A percentile compares a stretch with the other conserved stretches of the same genome.
Evolutionary conservation across 2,329 filamentous ascomycete species (phyloP).

Genomic region (Graphilbum ipis-grandicollis): DNA sequence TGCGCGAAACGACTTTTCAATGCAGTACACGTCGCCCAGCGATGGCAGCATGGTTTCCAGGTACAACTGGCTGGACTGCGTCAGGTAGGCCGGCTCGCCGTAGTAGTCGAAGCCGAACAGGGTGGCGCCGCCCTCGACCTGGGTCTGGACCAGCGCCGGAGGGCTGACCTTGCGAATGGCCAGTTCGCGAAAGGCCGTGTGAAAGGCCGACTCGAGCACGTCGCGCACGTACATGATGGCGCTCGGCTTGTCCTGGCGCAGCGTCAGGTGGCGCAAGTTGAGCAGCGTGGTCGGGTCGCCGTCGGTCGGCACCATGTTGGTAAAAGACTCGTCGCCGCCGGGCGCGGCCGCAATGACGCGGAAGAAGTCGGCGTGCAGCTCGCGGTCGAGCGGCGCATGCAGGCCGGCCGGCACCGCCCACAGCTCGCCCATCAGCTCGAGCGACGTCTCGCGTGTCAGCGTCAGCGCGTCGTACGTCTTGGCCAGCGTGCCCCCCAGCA

Average conservation of each 20-base stretch:
- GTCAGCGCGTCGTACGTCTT: conserved; percentile 86
- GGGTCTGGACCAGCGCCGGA: conserved; percentile 83
- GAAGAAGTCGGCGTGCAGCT: conserved; percentile 84
- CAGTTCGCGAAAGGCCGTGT: conserved; percentile 59
- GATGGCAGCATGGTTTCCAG: conserved; percentile 86
- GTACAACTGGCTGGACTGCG: conserved; percentile 93
- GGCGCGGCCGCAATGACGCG: conserved; percentile 52
- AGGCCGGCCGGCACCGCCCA: conserved; percentile 61
- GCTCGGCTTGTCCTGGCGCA: conserved; percentile 72
- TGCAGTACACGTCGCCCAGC: conserved; percentile 90
- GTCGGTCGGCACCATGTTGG: conserved; percentile 50
- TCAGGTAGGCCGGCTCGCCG: conserved; percentile 74
- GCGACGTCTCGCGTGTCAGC: conserved; percentile 72
- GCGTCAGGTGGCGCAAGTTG: conserved; percentile 65
- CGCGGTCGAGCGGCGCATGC: conserved; percentile 66
- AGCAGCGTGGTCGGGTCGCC: conserved; percentile 25
- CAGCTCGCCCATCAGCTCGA: conserved; percentile 73
- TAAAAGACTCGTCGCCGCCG: conserved; percentile 78
- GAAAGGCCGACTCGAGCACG: conserved; percentile 65
- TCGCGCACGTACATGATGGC: conserved; percentile 77
- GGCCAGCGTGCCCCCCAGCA: conserved; percentile 64
- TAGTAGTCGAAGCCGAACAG: conserved; percentile 57
- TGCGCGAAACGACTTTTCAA: conserved; percentile 96
- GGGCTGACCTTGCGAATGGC: conserved; percentile 71
- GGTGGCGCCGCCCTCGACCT: conserved; percentile 83